Base-by-base conservation (phyloP, 768 basidiomycete genomes). In the Lactifluus hygrophoroides region DNA sequence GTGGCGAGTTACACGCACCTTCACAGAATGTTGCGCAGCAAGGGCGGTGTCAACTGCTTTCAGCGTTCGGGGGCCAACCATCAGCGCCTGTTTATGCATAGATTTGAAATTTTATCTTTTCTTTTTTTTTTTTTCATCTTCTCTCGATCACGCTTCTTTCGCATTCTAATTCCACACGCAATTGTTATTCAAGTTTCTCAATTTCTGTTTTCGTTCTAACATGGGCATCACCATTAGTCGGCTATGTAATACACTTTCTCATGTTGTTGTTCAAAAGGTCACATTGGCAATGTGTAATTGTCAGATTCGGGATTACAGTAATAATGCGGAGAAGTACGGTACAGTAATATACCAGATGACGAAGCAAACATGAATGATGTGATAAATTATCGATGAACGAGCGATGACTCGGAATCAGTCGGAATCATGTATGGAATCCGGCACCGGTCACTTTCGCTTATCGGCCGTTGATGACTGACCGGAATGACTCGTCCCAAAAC, bases 61-160 rank as follows among this genome's bases (percentile, higher is more conserved):
- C 61, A 6, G 34, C 63, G 0, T 64, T 64, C 17, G 61, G 61
- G 9, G 63, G 60, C 0, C 56, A 62, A 32, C 42, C 60, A 3
- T 53, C 63, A 1, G 10, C 63, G 23, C 56, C 45, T 11, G 61
- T 64, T 1, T 62, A 49, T 14, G 63, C 43, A 2, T 64, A 64
- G 63, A 46, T 40, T 38, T 32, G 3, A 23, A 25, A 21, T 23
- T 44, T 35, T 55, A 21, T n/a, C 16, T 54, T 49, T 30, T 30
- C n/a, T 21, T 28, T 27, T 42, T 7, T n/a, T 7, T 46, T 27
- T 46, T 47, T 16, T 1, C 23, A 0, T 44, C 21, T 48, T 23
- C 27, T 28, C 14, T 9, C 32, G 28, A 21, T 42, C 21, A 23
- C 5, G 19, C 14, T 13, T 23, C 27, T n/a, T n/a, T 19, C 21